phyloP scores from a whole-genome alignment of 768 basidiomycete species.

The Boletus tylopilopsis region DNA sequence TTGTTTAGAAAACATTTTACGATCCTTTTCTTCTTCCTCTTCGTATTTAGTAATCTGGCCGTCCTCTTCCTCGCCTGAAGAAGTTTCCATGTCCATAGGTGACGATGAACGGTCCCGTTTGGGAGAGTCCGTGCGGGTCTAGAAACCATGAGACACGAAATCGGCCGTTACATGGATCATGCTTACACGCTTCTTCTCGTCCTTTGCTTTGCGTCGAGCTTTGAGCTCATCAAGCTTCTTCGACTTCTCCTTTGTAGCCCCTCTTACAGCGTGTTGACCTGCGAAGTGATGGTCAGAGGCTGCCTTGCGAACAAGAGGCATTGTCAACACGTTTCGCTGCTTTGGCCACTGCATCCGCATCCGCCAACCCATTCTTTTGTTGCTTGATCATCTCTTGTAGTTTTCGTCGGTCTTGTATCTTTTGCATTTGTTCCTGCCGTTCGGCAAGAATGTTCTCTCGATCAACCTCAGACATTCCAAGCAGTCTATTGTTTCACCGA shows the following conservation, averaged over 20 bases:
- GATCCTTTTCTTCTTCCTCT: constrained; percentile 67
- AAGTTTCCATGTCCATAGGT: constrained; percentile 83
- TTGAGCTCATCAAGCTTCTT: constrained; percentile 81
- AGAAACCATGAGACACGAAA: constrained; percentile 10
- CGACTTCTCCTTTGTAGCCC: constrained; percentile 76
- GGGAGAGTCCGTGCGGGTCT: constrained; percentile 54
- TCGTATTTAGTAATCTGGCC: constrained; percentile 73
- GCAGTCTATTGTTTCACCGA: constrained; percentile 48
- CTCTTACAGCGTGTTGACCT: constrained; percentile 75
- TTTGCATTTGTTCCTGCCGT: constrained; percentile 78
- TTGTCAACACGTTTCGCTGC: constrained; percentile 68
- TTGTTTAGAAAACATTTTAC: constrained; percentile 45
- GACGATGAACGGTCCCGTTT: constrained; percentile 73
- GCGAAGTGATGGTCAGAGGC: constrained; percentile 8
- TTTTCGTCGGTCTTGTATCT: constrained; percentile 63
- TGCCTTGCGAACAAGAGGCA: background rate
- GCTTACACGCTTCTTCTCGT: constrained; percentile 79
- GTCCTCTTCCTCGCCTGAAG: constrained; percentile 72
- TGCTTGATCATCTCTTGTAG: constrained; percentile 72
- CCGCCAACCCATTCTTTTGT: constrained; percentile 47
- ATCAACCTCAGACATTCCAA: constrained; percentile 80
- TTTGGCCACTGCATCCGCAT: constrained; percentile 60
- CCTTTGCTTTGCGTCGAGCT: constrained; percentile 83
- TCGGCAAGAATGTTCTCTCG: constrained; percentile 83
- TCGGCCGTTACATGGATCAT: background rate